phyloP scores from a whole-genome alignment of 129 eudicot genomes.

The Ambrosia trifida region DNA sequence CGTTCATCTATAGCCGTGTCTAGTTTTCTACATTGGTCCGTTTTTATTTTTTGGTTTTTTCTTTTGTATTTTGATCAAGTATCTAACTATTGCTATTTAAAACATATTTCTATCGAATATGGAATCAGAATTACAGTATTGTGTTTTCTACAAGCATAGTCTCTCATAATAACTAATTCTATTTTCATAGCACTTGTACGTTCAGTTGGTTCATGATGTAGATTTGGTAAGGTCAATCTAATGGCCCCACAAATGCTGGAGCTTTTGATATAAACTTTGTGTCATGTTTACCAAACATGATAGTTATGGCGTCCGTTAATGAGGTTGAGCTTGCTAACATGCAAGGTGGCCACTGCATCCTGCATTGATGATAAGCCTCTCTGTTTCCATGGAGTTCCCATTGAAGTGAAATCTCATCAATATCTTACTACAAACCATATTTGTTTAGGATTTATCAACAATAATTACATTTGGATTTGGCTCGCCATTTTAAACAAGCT shows the following conservation, averaged over 20 bases:
- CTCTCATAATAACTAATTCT: slow-evolving; percentile 17
- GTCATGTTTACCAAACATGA: slow-evolving; percentile 97
- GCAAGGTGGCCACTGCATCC: slow-evolving; percentile 87
- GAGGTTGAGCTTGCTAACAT: slow-evolving; percentile 87
- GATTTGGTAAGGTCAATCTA: slow-evolving; percentile 88
- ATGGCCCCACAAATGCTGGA: slow-evolving; percentile 77
- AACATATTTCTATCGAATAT: background rate
- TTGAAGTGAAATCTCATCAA: slow-evolving; percentile 52
- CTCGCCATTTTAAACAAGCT: too few species aligned
- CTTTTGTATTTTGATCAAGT: too few species aligned
- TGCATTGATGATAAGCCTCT: slow-evolving; percentile 71
- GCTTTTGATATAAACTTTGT: slow-evolving; percentile 79
- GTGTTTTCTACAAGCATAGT: background rate
- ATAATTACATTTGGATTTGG: background rate
- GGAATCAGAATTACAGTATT: background rate
- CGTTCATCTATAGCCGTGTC: too few species aligned
- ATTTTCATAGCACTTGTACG: too few species aligned
- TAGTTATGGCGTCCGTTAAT: slow-evolving; percentile 96
- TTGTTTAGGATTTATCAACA: background rate
- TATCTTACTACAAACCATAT: background rate
- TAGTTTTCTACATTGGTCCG: too few species aligned
- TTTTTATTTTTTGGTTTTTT: too few species aligned
- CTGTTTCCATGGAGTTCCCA: slow-evolving; percentile 66
- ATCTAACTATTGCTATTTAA: too few species aligned
- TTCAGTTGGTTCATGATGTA: slow-evolving; percentile 86